phyloP scores from a whole-genome alignment of 192 early-diverging fungal species.

The Backusella australiensis region DNA sequence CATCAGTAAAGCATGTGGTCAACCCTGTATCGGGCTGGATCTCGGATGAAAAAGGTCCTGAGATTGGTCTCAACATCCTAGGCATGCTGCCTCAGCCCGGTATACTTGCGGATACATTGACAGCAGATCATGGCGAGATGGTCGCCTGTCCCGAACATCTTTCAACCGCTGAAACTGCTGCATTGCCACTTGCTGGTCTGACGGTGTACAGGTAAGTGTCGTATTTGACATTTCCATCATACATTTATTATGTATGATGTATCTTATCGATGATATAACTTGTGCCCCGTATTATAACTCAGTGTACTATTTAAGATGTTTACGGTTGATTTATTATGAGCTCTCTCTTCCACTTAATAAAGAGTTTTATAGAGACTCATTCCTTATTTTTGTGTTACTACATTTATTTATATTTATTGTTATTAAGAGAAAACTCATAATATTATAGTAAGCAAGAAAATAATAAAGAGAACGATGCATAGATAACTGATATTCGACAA shows the following conservation, averaged over 20 bases:
- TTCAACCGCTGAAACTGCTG: conserved; percentile 56
- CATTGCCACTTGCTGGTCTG: conserved; percentile 66
- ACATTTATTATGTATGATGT: no score
- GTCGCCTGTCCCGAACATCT: conserved; percentile 57
- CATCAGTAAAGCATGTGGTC: conserved; percentile 10
- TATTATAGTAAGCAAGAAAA: background rate
- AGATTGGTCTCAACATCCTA: conserved; percentile 41
- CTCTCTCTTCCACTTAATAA: no score
- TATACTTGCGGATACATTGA: conserved; percentile 55
- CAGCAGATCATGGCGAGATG: conserved; percentile 41
- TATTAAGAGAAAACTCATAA: no score
- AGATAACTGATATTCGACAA: background rate
- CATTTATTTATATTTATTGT: no score
- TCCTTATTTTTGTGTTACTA: no score
- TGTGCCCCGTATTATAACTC: no score
- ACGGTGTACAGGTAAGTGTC: conserved; percentile 51
- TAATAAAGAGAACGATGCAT: background rate
- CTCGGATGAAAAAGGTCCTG: conserved; percentile 49
- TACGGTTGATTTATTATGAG: no score
- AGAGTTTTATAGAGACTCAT: no score
- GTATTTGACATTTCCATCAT: no score
- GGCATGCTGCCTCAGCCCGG: conserved; percentile 36
- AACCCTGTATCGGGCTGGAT: conserved; percentile 37
- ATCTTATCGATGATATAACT: no score
- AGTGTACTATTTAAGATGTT: no score